These are phyloP conservation scores for Zygosaccharomyces bailii DNA, from an alignment of 805 yeast species.

Conservation along the genomic window DNA sequence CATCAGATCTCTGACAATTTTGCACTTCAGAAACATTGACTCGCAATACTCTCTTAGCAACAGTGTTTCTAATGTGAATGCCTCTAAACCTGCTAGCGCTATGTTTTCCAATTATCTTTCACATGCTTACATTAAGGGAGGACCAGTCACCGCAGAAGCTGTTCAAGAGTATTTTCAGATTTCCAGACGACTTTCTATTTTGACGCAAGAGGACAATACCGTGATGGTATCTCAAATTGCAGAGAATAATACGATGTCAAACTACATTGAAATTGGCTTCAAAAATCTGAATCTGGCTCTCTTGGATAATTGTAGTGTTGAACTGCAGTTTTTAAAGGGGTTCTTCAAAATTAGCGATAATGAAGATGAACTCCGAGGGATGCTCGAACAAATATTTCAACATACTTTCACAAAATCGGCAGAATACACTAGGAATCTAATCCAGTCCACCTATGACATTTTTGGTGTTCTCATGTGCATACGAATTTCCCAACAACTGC, in stretches of 20 bases:
- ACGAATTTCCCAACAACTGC: constrained; percentile 62
- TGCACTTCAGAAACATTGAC: constrained; percentile 56
- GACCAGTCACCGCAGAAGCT: constrained; percentile 22
- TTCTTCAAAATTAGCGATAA: constrained; percentile 56
- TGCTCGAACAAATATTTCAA: constrained; percentile 50
- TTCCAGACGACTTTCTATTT: constrained; percentile 57
- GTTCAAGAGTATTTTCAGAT: constrained; percentile 55
- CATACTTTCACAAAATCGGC: constrained; percentile 51
- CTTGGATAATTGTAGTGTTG: constrained; percentile 72
- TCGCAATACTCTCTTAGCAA: constrained; percentile 54
- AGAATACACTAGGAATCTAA: constrained; percentile 43
- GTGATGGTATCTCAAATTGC: constrained; percentile 84
- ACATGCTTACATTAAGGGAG: constrained; percentile 18
- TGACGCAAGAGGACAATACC: constrained; percentile 52
- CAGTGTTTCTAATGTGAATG: constrained; percentile 28
- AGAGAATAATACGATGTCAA: constrained; percentile 62
- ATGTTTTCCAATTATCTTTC: constrained; percentile 26
- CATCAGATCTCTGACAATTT: constrained; percentile 62
- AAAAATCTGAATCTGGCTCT: constrained; percentile 70
- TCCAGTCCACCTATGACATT: constrained; percentile 54
- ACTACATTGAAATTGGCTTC: constrained; percentile 71
- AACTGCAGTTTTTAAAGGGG: constrained; percentile 66
- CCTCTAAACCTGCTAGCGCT: constrained; percentile 31
- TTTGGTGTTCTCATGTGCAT: constrained; percentile 77
- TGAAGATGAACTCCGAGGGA: constrained; percentile 41